Percentiles rank a stretch among this genome's conserved stretches.
Evolutionary conservation across 148 eudicot genomes (phyloP).

Genomic region (Talinum fruticosum): DNA sequence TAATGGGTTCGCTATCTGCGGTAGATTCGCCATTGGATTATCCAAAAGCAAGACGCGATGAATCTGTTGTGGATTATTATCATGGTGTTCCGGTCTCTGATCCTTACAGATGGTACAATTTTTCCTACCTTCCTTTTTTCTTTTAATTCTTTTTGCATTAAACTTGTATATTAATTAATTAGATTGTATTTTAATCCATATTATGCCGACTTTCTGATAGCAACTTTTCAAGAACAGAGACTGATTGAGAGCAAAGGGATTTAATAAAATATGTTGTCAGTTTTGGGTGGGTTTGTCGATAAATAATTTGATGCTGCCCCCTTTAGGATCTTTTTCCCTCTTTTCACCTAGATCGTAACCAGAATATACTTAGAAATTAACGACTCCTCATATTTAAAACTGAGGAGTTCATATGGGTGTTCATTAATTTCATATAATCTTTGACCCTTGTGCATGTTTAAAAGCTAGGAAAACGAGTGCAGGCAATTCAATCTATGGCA

Average conservation of each 20-base stretch:
- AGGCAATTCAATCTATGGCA: too few relatives aligned
- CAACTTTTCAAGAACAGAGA: background rate
- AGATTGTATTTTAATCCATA: too few relatives aligned
- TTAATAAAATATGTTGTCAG: background rate
- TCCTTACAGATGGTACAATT: conserved; percentile 76
- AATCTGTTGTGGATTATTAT: conserved; percentile 63
- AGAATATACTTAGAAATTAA: too few relatives aligned
- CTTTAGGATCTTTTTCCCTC: too few relatives aligned
- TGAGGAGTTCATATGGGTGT: too few relatives aligned
- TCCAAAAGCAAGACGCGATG: conserved; percentile 66
- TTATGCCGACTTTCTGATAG: background rate
- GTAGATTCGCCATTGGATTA: conserved; percentile 45
- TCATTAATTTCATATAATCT: too few relatives aligned
- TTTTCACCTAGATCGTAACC: too few relatives aligned
- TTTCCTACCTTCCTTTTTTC: background rate
- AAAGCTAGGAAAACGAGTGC: too few relatives aligned
- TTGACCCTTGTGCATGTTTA: too few relatives aligned
- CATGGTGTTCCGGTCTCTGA: conserved; percentile 73
- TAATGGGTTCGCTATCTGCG: conserved; percentile 61
- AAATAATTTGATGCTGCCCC: too few relatives aligned
- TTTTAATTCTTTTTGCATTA: background rate
- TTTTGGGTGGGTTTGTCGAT: background rate
- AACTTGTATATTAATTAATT: too few relatives aligned
- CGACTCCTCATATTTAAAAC: too few relatives aligned
- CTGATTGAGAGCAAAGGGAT: background rate